Evolutionary conservation across 2,329 filamentous ascomycete species (phyloP).

Genomic region (Penicillium polonicum): DNA sequence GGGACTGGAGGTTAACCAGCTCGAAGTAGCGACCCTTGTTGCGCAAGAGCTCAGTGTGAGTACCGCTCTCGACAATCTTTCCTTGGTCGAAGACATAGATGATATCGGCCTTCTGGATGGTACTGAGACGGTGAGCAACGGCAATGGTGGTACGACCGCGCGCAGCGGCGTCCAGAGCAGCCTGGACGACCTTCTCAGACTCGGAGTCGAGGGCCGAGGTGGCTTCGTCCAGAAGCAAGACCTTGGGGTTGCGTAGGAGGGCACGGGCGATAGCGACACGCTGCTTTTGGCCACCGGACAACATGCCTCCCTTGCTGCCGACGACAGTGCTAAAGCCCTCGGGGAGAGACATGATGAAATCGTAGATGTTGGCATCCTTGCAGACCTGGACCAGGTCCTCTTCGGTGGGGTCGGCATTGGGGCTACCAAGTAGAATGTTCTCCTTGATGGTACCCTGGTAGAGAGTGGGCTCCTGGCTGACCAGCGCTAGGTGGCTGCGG

Average conservation of each 20-base stretch:
- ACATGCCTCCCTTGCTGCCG: conserved; percentile 78
- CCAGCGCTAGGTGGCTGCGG: conserved; percentile 77
- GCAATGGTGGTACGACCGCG: conserved; percentile 88
- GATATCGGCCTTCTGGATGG: conserved; percentile 89
- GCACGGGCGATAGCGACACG: conserved; percentile 91
- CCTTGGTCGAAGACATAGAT: conserved; percentile 98
- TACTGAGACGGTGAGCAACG: conserved; percentile 86
- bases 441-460: conserved; percentile 91
- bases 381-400: conserved; percentile 74
- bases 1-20: conserved; percentile 74
- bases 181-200: conserved; percentile 59
- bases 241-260: conserved; percentile 83
- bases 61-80: conserved; percentile 78
- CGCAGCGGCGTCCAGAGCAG: conserved; percentile 75
- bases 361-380: conserved; percentile 87
- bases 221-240: conserved; percentile 80
- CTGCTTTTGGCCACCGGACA: conserved; percentile 92
- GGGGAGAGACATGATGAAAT: conserved; percentile 82
- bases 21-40: conserved; percentile 72
- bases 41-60: conserved; percentile 70
- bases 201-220: conserved; percentile 54
- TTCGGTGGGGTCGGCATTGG: conserved; percentile 66
- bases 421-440: conserved; percentile 79
- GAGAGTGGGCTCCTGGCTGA: conserved; percentile 90
- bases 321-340: conserved; percentile 84